Percentiles rank a stretch among this genome's conserved stretches.
Conservation (phyloP, 202 grass and related monocot species). For the Eragrostis tef region DNA sequence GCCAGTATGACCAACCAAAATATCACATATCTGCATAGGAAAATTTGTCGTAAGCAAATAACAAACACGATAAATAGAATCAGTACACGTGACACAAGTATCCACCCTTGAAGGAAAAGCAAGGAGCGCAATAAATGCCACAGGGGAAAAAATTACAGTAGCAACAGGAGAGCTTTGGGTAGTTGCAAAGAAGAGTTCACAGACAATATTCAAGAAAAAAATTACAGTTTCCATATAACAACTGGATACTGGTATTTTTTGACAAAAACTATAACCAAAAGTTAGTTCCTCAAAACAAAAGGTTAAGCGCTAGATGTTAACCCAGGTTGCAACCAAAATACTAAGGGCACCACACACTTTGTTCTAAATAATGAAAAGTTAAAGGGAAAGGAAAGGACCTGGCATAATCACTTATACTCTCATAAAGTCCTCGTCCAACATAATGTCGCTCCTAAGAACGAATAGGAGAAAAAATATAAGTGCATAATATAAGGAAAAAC, state of each 20-base stretch:
- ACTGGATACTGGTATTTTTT: conserved; percentile 1
- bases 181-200: background rate
- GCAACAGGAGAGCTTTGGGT: too few relatives aligned
- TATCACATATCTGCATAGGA: conserved; percentile 76
- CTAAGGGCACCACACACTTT: background rate
- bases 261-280: background rate
- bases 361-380: conserved; percentile 7
- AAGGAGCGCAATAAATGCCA: too few relatives aligned
- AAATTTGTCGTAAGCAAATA: conserved; percentile 31
- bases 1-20: conserved; percentile 85
- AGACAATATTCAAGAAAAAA: background rate
- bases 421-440: conserved; percentile 88
- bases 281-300: background rate
- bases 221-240: background rate
- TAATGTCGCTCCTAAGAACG: conserved; percentile 85
- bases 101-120: too few relatives aligned
- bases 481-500: conserved; percentile 2
- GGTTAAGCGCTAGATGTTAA: conserved; percentile 2
- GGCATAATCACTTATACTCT: conserved; percentile 80
- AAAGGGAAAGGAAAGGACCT: conserved; percentile 54
- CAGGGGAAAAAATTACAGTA: too few relatives aligned
- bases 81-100: too few relatives aligned
- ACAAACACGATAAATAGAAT: background rate
- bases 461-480: conserved; percentile 40
- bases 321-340: too few relatives aligned